Evolutionary conservation across 345 rosid genomes (phyloP), one percentile per base, ranked within the genome.

Genomic region (Rhizophora apiculata): DNA sequence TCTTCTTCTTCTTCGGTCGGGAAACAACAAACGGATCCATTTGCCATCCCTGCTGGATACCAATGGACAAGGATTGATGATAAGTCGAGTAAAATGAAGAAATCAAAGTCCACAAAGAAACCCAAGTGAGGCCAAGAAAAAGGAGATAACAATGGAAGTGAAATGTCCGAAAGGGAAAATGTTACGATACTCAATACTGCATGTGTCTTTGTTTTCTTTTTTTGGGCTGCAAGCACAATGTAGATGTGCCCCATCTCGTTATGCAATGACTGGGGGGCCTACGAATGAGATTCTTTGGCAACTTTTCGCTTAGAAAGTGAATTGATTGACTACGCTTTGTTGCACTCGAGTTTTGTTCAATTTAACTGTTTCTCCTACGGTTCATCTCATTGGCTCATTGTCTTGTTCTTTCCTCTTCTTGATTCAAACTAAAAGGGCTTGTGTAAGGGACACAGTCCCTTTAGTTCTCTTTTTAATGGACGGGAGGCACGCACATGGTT

Each of bases 11-110:
- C 72, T 24, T 43, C 49, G 0, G 19, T 72, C 8, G 62, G 26
- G 3, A 77, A 68, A 10, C 79, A 81, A 59, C 76, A 68, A 15
- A 31, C 68, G 0, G 98, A 96, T 60, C 96, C 98, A 7, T 96
- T 96, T 66, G 92, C 78, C 24, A 95, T 95, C 65, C 97, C 99
- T 4, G 70, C 70, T 74, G 99, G 89, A 64, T 96, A 96, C 74
- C 77, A 79, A 10, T 92, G 96, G 98, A 78, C 87, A 6, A 64
- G 60, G n/a, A 65, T 56, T 18, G 80, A 77, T 52, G 76, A 72
- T 16, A 77, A 58, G 67, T 52, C 70, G 0, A 64, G 20, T 32
- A 77, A 72, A 59, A 16, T 63, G 73, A 77, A 72, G 67, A 77
- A 77, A 68, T 68, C 77, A 9, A 77, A 76, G 72, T 71, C 80